Conservation (phyloP, 352 stramenopile species). For the Phytophthora sansomeana region DNA sequence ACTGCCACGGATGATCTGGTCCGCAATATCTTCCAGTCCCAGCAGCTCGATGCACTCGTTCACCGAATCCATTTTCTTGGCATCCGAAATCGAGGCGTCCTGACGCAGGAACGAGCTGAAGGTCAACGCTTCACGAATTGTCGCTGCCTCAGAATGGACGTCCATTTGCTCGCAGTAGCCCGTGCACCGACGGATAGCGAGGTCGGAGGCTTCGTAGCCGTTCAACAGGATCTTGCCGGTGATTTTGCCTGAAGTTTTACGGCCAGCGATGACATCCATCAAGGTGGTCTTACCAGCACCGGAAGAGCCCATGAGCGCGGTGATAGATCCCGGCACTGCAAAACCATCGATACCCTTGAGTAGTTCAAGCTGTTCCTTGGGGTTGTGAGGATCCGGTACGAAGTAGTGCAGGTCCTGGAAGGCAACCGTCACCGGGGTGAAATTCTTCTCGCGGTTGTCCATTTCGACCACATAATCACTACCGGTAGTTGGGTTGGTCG, state of each 20-base stretch:
- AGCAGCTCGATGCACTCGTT: too few species aligned
- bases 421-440: constrained; percentile 41
- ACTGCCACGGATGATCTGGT: too few species aligned
- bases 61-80: too few species aligned
- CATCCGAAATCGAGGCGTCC: constrained; percentile 26
- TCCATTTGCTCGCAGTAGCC: too few species aligned
- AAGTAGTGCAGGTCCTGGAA: constrained; percentile 44
- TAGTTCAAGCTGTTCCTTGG: constrained; percentile 36
- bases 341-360: constrained; percentile 50
- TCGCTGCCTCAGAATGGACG: too few species aligned
- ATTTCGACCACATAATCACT: constrained; percentile 2
- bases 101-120: constrained; percentile 46
- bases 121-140: too few species aligned
- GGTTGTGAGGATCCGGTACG: constrained; percentile 22
- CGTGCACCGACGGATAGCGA: constrained; percentile 36
- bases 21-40: too few species aligned
- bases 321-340: constrained; percentile 47
- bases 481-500: neutral
- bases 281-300: constrained; percentile 48
- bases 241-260: constrained; percentile 83
- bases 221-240: constrained; percentile 87
- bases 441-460: constrained; percentile 21
- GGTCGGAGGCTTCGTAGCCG: constrained; percentile 60
- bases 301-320: constrained; percentile 56
- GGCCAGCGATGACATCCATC: constrained; percentile 92